Base-by-base conservation (phyloP, 2,329 filamentous ascomycete species). In the Epichloe uncinata region DNA sequence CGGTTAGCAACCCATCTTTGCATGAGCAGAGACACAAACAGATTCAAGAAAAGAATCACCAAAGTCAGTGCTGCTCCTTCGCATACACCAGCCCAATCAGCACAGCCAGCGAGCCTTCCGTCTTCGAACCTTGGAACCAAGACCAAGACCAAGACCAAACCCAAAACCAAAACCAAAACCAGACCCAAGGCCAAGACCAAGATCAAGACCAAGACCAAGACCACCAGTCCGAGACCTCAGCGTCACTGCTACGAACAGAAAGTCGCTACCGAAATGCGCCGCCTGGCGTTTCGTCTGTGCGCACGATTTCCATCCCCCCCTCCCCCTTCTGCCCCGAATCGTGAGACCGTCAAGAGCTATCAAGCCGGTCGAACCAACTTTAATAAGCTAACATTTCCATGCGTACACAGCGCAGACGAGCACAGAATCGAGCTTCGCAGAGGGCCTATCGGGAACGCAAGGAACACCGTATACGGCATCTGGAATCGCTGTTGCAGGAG, bases 191-290 rank as follows among this genome's bases (percentile, higher is more conserved):
- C 38, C 38, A n/a, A 37, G 9, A 5, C 12, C 35, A 37, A 16
- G 16, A 16, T 16, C 16, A 18, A 18, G 5, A 18, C 20, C 20
- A 26, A 8, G 20, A 22, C 40, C 40, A n/a, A 37, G 11, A 13
- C 36, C 36, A 37, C 13, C 36, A 13, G 5, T n/a, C 5, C n/a
- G 3, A 11, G 30, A 30, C 30, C 30, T 30, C 30, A 30, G 30
- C 30, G 9, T 1, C 30, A 30, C 22, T 36, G 4, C 41, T 71
- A 49, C 75, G 73, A 58, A 66, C 73, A 1, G 72, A 74, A 55
- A 75, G 74, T 60, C 65, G 73, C 45, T 76, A 77, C 55, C 74
- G 75, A 58, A 74, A 76, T 50, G 73, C 73, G 1, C 70, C 73
- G 1, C 70, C 71, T 0, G 70, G 71, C 5, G 73, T 75, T 12